phyloP scores from a whole-genome alignment of 2,329 filamentous ascomycete genomes.

The Trematosphaeria pertusa region DNA sequence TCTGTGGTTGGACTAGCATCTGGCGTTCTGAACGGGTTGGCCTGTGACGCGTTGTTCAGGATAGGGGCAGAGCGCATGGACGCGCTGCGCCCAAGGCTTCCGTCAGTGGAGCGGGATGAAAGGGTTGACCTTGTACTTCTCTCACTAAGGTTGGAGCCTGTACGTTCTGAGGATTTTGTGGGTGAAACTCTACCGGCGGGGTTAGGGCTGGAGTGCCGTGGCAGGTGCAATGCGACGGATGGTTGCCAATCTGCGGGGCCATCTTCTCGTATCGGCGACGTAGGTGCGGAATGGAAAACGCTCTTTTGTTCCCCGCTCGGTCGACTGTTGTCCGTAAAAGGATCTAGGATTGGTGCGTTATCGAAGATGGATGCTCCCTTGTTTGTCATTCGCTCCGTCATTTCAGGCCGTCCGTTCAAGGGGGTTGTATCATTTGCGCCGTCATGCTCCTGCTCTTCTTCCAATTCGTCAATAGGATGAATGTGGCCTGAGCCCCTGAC shows the following conservation, averaged over 20 bases:
- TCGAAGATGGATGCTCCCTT: constrained; percentile 32
- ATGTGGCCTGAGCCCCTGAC: constrained; percentile 61
- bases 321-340: constrained; percentile 50
- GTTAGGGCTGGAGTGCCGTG: constrained; percentile 23
- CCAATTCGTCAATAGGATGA: constrained; percentile 68
- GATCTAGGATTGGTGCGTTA: constrained; percentile 46
- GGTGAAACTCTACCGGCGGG: constrained; percentile 53
- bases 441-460: constrained; percentile 60
- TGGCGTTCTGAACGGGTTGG: constrained; percentile 43
- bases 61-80: constrained; percentile 54
- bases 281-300: constrained; percentile 29
- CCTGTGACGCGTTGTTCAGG: constrained; percentile 34
- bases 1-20: constrained; percentile 41
- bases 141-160: constrained; percentile 63
- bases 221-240: constrained; percentile 13
- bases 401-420: constrained; percentile 28
- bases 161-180: constrained; percentile 60
- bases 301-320: constrained; percentile 31
- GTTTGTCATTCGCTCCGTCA: constrained; percentile 28
- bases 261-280: constrained; percentile 27
- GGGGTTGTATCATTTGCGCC: constrained; percentile 23
- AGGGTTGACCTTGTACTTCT: constrained; percentile 53
- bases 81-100: constrained; percentile 52
- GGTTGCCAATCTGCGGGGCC: constrained; percentile 22
- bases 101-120: constrained; percentile 51